Conservation (phyloP, 2,329 filamentous ascomycete genomes). For the Ophiognomonia clavigignenti-juglandacearum region DNA sequence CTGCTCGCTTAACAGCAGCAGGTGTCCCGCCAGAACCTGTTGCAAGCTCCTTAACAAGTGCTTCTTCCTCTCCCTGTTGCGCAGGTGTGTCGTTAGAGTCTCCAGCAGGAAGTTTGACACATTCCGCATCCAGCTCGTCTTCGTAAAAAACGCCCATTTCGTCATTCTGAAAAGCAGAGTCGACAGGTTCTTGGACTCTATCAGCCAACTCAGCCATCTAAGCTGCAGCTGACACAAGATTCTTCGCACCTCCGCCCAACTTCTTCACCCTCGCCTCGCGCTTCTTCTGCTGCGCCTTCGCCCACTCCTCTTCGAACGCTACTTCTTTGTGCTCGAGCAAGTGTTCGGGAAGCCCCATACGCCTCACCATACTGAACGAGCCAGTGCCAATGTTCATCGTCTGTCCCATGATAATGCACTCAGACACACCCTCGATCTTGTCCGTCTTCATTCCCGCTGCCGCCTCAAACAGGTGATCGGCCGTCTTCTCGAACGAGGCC, state of each 20-base stretch:
- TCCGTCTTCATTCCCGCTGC: slow-evolving; percentile 90
- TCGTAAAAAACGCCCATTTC: too few relatives aligned
- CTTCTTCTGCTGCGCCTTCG: slow-evolving; percentile 16
- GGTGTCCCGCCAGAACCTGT: too few relatives aligned
- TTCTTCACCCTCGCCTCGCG: slow-evolving; percentile 19
- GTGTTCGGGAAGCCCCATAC: slow-evolving; percentile 61
- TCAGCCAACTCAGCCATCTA: slow-evolving; percentile 1
- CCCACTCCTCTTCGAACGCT: slow-evolving; percentile 67
- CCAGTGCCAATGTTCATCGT: slow-evolving; percentile 89
- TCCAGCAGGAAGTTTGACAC: too few relatives aligned
- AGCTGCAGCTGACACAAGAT: slow-evolving; percentile 6
- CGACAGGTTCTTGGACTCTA: too few relatives aligned
- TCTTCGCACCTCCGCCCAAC: not conserved
- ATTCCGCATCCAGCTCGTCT: too few relatives aligned
- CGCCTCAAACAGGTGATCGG: slow-evolving; percentile 94
- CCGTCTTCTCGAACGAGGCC: slow-evolving; percentile 96
- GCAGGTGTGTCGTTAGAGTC: too few relatives aligned
- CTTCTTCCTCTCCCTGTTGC: too few relatives aligned
- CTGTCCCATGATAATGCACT: slow-evolving; percentile 98
- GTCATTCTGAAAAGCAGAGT: too few relatives aligned
- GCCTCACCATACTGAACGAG: slow-evolving; percentile 81
- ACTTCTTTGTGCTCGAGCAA: slow-evolving; percentile 56
- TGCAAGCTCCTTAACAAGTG: too few relatives aligned
- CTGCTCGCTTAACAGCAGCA: too few relatives aligned
- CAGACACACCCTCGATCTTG: slow-evolving; percentile 85